Evolutionary conservation across 768 basidiomycete species (phyloP).

Genomic region (Boletus edulis): DNA sequence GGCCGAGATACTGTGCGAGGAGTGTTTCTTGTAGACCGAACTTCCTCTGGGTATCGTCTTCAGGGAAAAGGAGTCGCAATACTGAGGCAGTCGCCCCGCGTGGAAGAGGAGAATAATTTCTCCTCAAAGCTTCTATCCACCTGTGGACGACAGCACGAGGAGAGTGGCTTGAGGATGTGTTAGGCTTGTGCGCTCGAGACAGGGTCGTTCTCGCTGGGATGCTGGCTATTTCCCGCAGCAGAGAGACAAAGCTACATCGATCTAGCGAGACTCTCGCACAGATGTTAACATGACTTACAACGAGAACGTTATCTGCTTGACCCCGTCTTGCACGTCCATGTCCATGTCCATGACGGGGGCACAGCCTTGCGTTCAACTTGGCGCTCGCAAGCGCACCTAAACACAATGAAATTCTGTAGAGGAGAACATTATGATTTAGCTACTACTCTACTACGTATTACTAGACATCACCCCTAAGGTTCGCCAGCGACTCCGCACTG

Average conservation of each 20-base stretch:
- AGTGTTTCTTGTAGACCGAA: constrained; percentile 71
- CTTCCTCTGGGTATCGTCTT: constrained; percentile 67
- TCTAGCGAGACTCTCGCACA: neutral
- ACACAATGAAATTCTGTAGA: no score
- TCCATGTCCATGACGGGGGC: no score
- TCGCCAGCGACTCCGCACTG: no score
- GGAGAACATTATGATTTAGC: no score
- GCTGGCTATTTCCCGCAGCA: constrained; percentile 45
- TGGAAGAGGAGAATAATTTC: constrained; percentile 47
- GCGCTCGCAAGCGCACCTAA: no score
- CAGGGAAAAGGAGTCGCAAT: constrained; percentile 81
- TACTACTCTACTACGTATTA: no score
- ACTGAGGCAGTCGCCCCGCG: constrained; percentile 54
- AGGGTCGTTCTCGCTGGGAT: constrained; percentile 20
- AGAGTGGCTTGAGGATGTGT: constrained; percentile 23
- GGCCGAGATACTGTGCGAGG: constrained; percentile 50
- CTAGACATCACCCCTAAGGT: no score
- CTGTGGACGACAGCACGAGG: constrained; percentile 39
- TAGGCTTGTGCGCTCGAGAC: constrained; percentile 9
- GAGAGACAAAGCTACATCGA: constrained; percentile 44
- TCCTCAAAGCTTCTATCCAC: constrained; percentile 45
- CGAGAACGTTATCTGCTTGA: constrained; percentile 37
- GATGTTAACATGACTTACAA: constrained; percentile 34
- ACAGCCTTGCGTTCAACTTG: no score
- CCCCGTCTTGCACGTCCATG: constrained; percentile 15